Evolutionary conservation across 192 early-diverging fungal genomes (phyloP).

Genomic region (Coemansia sp.): DNA sequence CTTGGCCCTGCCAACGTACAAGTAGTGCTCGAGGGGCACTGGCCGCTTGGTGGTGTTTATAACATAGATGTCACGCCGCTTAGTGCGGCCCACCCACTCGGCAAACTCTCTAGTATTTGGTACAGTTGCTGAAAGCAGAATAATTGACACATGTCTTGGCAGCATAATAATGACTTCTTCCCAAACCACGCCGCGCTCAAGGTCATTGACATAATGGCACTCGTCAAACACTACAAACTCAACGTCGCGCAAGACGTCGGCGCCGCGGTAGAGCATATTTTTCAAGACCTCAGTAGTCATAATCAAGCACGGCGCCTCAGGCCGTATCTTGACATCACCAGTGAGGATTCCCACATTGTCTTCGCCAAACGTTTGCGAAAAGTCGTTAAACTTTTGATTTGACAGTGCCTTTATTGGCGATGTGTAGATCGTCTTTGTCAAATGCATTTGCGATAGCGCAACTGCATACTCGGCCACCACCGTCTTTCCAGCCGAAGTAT

Average conservation of each 20-base stretch:
- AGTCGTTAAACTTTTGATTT: slow-evolving; percentile 99
- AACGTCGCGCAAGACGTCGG: slow-evolving; percentile 94
- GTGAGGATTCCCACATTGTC: slow-evolving; percentile 95
- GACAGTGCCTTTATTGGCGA: slow-evolving; percentile 98
- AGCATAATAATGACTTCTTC: slow-evolving; percentile 99
- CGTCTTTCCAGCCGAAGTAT: slow-evolving; percentile 98
- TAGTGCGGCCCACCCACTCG: slow-evolving; percentile 98
- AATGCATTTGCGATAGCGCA: slow-evolving; percentile 87
- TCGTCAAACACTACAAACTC: slow-evolving; percentile 99
- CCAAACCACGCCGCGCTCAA: slow-evolving; percentile 96
- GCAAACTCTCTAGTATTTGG: slow-evolving; percentile 99
- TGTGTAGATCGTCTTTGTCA: slow-evolving; percentile 95
- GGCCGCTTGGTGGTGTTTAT: slow-evolving; percentile 91
- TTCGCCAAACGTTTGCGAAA: slow-evolving; percentile 78
- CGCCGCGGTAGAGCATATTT: slow-evolving; percentile 96
- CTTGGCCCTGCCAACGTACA: slow-evolving; percentile 62
- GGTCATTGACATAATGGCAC: slow-evolving; percentile 96
- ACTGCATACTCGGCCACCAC: slow-evolving; percentile 99
- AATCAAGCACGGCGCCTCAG: slow-evolving; percentile 94
- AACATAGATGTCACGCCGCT: slow-evolving; percentile 96
- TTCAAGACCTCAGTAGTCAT: slow-evolving; percentile 99
- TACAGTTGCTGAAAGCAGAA: slow-evolving; percentile 94
- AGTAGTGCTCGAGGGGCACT: slow-evolving; percentile 91
- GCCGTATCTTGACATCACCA: slow-evolving; percentile 94
- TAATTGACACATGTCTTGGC: slow-evolving; percentile 90